Conservation (phyloP, 192 early-diverging fungal species). For the Rhizophagus sp. region DNA sequence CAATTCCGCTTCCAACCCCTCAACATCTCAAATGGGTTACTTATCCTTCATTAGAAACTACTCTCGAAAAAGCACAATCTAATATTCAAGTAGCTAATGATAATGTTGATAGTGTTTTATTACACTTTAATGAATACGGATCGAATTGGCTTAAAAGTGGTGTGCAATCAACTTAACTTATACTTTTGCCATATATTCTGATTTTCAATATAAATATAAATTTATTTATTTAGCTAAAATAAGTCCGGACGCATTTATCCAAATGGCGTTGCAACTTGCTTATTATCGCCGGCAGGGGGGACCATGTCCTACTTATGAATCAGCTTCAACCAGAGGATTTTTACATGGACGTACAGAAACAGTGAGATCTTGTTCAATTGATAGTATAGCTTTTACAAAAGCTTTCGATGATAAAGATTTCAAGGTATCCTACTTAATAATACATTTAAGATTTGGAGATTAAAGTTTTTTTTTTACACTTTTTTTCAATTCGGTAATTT, state of each 20-base stretch:
- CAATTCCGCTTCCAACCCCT: constrained; percentile 50
- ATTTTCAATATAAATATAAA: not conserved
- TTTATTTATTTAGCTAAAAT: constrained; percentile 49
- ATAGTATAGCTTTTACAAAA: constrained; percentile 75
- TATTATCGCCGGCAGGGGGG: constrained; percentile 74
- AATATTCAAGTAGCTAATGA: constrained; percentile 65
- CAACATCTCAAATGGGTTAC: constrained; percentile 73
- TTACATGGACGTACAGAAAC: constrained; percentile 92
- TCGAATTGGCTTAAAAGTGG: constrained; percentile 81
- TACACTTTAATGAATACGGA: constrained; percentile 77
- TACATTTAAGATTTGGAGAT: not conserved
- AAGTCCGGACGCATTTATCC: constrained; percentile 89
- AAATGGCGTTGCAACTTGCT: constrained; percentile 87
- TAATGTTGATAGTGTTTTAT: constrained; percentile 70
- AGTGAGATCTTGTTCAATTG: constrained; percentile 75
- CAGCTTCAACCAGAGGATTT: constrained; percentile 71
- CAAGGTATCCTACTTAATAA: constrained; percentile 33
- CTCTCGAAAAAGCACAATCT: constrained; percentile 63
- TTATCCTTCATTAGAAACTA: constrained; percentile 49
- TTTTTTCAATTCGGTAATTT: not conserved
- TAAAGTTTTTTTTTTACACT: not conserved
- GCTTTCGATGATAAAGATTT: constrained; percentile 71
- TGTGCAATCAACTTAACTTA: constrained; percentile 6
- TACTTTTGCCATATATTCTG: not conserved
- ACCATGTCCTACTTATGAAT: constrained; percentile 74